Evolutionary conservation across 164 flowering plant genomes (phyloP), one percentile per base, ranked within the genome.

Genomic region (Protea cynaroides): DNA sequence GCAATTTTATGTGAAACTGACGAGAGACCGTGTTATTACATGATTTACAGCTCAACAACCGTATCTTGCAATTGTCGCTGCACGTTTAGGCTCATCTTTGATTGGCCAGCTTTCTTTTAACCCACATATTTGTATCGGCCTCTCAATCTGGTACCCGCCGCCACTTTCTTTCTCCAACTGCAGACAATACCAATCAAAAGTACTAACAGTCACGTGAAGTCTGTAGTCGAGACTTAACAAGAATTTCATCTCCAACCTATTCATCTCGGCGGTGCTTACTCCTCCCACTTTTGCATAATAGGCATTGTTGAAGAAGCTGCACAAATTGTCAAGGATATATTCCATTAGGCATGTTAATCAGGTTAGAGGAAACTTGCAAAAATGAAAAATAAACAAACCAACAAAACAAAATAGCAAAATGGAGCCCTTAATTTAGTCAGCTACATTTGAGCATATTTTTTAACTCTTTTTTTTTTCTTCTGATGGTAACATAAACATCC

Each of bases 211-310:
- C 1, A 93, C 97, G n/a, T 86, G 81, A 55, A 93, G 92, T 69
- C 85, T 78, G 72, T 87, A 93, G 71, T 90, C 88, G 25, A 93
- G 65, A 58, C 81, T 73, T 72, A 83, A 90, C 76, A 93, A 65
- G 58, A 93, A 85, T 64, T 82, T 79, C 80, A 86, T 75, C 80
- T 93, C 98, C 83, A 93, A 61, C 56, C 79, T 80, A 84, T 93
- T 93, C 79, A 93, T 65, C 66, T 93, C 98, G 23, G 58, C 65
- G 1, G 86, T 86, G 79, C 82, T 84, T 38, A 93, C 77, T 57
- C 98, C 98, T 67, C 98, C 98, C 25, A 93, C 97, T 81, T 80
- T 86, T 36, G 97, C 98, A 76, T 88, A 93, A 75, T 88, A 90
- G 66, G 90, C 93, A 69, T 88, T 93, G 75, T 88, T 86, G 76